Conservation (phyloP, 768 basidiomycete species). For the Phallus indusiatus region DNA sequence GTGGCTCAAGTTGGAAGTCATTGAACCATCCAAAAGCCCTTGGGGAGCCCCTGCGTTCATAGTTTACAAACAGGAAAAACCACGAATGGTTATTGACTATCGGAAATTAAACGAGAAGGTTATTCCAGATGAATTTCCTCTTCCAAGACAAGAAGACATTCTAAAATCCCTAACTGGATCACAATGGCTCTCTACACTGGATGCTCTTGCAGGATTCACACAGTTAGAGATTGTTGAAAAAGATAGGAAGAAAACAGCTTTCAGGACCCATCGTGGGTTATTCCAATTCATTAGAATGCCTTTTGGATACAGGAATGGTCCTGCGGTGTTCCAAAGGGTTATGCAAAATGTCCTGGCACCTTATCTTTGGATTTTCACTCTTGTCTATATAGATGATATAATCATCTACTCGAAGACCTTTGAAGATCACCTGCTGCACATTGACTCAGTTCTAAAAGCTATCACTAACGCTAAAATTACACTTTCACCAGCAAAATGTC, state of each 20-base stretch:
- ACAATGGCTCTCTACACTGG: constrained; percentile 24
- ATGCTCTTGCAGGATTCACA: constrained; percentile 31
- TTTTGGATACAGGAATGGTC: constrained; percentile 25
- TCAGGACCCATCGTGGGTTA: constrained; percentile 30
- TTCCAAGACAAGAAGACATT: too few relatives aligned
- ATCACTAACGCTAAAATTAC: constrained; percentile 23
- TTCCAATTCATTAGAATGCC: constrained; percentile 34
- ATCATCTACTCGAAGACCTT: constrained; percentile 19
- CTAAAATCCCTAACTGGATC: too few relatives aligned
- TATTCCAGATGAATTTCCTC: too few relatives aligned
- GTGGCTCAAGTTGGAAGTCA: too few relatives aligned
- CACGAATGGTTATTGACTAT: too few relatives aligned
- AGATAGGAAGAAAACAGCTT: constrained; percentile 27
- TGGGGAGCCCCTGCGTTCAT: too few relatives aligned
- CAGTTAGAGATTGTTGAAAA: constrained; percentile 24
- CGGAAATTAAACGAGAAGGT: too few relatives aligned
- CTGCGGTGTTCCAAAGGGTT: constrained; percentile 30
- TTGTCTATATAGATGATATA: constrained; percentile 37
- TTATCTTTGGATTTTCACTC: constrained; percentile 29
- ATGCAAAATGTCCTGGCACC: constrained; percentile 30
- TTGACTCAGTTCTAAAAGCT: constrained; percentile 20
- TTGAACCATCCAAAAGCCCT: too few relatives aligned
- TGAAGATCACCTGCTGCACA: background rate
- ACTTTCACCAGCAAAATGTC: constrained; percentile 26
- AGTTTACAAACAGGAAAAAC: too few relatives aligned